These are phyloP conservation scores for Venustampulla echinocandica DNA, from an alignment of 495 filamentous ascomycete genomes.

Conservation along the genomic window DNA sequence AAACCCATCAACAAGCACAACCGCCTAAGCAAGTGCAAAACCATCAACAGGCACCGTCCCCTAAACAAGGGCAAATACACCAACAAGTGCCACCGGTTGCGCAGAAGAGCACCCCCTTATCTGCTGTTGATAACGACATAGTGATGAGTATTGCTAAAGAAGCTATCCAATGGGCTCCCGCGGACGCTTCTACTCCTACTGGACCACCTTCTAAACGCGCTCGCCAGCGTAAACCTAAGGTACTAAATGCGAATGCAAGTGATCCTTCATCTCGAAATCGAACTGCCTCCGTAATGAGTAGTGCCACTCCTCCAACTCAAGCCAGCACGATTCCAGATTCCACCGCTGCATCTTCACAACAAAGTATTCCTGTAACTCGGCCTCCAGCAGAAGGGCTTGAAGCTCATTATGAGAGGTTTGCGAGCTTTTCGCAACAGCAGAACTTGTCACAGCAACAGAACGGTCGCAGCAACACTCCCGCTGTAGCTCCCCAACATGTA, in stretches of 20 bases:
- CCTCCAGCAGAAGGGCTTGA: conserved; percentile 30
- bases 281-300: conserved; percentile 18
- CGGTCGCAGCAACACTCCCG: conserved; percentile 16
- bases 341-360: conserved; percentile 13
- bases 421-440: conserved; percentile 21
- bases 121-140: not conserved
- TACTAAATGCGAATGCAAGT: conserved; percentile 1
- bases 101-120: not conserved
- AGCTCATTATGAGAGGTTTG: conserved; percentile 33
- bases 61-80: no score
- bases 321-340: conserved; percentile 21
- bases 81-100: not conserved
- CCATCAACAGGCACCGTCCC: not conserved
- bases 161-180: conserved; percentile 15
- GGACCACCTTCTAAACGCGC: conserved; percentile 12
- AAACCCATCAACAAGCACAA: not conserved
- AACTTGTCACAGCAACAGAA: conserved; percentile 23
- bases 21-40: not conserved
- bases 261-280: conserved; percentile 19
- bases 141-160: conserved; percentile 9
- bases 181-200: conserved; percentile 14
- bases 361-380: conserved; percentile 18
- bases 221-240: conserved; percentile 22
- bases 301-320: conserved; percentile 16
- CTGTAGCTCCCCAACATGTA: conserved; percentile 1